Conservation (phyloP, 495 filamentous ascomycete genomes). For the Penicillium lividum region DNA sequence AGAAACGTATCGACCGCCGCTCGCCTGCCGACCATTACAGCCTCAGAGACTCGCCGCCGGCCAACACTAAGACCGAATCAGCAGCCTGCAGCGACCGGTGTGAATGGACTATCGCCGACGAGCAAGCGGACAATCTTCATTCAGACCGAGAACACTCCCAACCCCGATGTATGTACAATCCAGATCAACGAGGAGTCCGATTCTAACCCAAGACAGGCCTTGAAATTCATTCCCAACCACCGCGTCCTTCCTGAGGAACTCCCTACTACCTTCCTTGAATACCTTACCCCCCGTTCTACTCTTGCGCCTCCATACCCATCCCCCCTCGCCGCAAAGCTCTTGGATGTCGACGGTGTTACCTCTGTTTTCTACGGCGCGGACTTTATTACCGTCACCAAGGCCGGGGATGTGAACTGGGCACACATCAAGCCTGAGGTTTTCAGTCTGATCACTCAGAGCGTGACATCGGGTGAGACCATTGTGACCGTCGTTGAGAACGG, state of each 20-base stretch:
- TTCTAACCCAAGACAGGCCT: constrained; percentile 44
- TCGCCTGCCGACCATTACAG: constrained; percentile 49
- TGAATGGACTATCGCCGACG: constrained; percentile 37
- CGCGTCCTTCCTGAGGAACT: constrained; percentile 73
- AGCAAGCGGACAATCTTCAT: constrained; percentile 87
- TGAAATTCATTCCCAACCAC: constrained; percentile 93
- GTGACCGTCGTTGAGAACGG: constrained; percentile 70
- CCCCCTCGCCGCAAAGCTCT: constrained; percentile 83
- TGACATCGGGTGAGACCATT: constrained; percentile 78
- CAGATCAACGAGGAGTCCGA: not conserved
- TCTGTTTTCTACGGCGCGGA: constrained; percentile 94
- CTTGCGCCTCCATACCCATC: constrained; percentile 88
- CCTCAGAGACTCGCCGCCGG: constrained; percentile 48
- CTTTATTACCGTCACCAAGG: constrained; percentile 95
- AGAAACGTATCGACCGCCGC: constrained; percentile 42
- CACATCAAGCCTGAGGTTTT: constrained; percentile 95
- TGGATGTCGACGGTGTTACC: constrained; percentile 88
- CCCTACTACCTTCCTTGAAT: constrained; percentile 81
- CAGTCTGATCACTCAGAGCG: constrained; percentile 86
- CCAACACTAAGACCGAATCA: constrained; percentile 51
- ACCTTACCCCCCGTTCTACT: constrained; percentile 82
- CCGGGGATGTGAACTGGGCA: constrained; percentile 83
- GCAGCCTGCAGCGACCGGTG: constrained; percentile 36
- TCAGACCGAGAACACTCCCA: constrained; percentile 92
- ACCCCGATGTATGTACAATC: constrained; percentile 66